phyloP scores from a whole-genome alignment of 2,329 filamentous ascomycete genomes.

The Alternaria sp. region DNA sequence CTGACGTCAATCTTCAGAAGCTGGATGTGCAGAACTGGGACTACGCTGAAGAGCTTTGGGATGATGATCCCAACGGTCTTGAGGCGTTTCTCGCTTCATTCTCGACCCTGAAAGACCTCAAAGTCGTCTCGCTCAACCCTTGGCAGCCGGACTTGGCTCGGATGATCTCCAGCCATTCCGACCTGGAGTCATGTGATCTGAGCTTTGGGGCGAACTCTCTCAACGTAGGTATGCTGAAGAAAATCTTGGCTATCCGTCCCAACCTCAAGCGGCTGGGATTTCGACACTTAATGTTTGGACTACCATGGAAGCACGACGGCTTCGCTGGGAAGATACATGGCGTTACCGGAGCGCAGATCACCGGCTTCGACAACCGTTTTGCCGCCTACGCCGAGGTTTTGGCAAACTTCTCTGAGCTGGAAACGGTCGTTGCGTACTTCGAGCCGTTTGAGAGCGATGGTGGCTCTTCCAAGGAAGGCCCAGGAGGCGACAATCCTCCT shows the following conservation, averaged over 20 bases:
- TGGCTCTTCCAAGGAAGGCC: neutral
- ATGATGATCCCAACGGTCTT: neutral
- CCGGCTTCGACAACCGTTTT: neutral
- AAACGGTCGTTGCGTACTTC: neutral
- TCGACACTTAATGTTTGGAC: neutral
- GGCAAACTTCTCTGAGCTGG: neutral
- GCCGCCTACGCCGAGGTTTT: neutral
- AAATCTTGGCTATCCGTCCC: neutral
- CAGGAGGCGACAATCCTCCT: neutral
- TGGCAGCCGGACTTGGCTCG: neutral
- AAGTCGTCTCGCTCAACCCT: neutral
- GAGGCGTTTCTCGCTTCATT: neutral
- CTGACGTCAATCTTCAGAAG: neutral
- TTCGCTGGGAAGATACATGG: neutral
- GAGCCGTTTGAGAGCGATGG: neutral
- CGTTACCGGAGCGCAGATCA: neutral
- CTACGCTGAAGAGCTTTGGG: neutral
- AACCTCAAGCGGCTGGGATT: neutral
- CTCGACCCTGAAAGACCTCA: neutral
- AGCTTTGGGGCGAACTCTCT: neutral
- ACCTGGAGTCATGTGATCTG: neutral
- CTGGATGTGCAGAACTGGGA: neutral
- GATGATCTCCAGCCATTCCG: neutral
- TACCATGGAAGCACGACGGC: neutral
- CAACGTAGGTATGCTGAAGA: neutral